Evolutionary conservation across 2,329 filamentous ascomycete species (phyloP).

Genomic region (Pseudopyricularia cyperi): DNA sequence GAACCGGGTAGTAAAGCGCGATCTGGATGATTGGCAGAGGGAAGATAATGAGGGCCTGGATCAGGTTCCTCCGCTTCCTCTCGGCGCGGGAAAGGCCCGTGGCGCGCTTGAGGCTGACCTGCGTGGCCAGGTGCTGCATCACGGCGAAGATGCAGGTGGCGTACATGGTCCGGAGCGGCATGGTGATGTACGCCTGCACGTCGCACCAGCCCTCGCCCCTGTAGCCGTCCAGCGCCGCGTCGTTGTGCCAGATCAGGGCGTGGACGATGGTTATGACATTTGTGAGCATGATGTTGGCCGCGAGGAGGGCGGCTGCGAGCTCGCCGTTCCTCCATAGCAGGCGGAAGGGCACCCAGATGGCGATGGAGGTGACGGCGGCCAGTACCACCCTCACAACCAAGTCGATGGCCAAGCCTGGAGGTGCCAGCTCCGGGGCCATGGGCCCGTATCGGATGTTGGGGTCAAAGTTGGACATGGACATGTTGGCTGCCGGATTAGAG

Average conservation of each 20-base stretch:
- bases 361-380: slow-evolving; percentile 27
- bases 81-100: slow-evolving; percentile 25
- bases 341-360: slow-evolving; percentile 36
- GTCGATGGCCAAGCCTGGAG: slow-evolving; percentile 24
- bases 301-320: slow-evolving; percentile 37
- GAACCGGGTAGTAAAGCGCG: slow-evolving; percentile 31
- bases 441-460: not conserved
- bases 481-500: not conserved
- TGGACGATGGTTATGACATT: slow-evolving; percentile 37
- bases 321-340: slow-evolving; percentile 39
- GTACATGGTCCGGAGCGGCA: slow-evolving; percentile 28
- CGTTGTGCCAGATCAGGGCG: slow-evolving; percentile 37
- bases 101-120: slow-evolving; percentile 31
- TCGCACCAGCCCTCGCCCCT: slow-evolving; percentile 41
- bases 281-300: slow-evolving; percentile 28
- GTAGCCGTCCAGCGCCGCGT: slow-evolving; percentile 38
- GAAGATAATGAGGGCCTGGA: slow-evolving; percentile 42
- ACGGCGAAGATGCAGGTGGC: slow-evolving; percentile 39
- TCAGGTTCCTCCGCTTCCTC: slow-evolving; percentile 24
- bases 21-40: slow-evolving; percentile 36
- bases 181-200: slow-evolving; percentile 24
- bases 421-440: not conserved
- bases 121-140: slow-evolving; percentile 38
- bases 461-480: not conserved
- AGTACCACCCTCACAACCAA: slow-evolving; percentile 34